phyloP scores from a whole-genome alignment of 2,329 filamentous ascomycete genomes.

The Trichoderma polysporum region DNA sequence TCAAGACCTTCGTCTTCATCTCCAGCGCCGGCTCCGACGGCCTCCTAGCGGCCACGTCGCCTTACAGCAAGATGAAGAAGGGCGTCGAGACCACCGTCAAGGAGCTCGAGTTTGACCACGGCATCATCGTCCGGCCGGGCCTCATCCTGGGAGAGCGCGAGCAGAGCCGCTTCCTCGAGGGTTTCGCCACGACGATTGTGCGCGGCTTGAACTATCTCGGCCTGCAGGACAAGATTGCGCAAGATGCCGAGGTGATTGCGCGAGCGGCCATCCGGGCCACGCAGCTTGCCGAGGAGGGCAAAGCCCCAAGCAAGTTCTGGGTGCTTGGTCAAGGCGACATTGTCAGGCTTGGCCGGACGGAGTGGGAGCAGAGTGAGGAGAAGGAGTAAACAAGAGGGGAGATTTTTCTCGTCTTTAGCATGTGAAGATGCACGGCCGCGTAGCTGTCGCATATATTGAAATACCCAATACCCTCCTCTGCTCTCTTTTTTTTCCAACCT shows the following conservation, averaged over 20 bases:
- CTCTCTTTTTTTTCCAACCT: not conserved
- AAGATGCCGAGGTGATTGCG: constrained; percentile 73
- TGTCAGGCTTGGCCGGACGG: constrained; percentile 62
- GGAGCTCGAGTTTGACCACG: constrained; percentile 71
- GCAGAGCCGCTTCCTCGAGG: constrained; percentile 59
- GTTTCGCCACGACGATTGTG: constrained; percentile 55
- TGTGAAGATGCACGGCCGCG: not conserved
- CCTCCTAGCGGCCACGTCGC: constrained; percentile 43
- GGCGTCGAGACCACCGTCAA: constrained; percentile 79
- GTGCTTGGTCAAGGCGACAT: constrained; percentile 61
- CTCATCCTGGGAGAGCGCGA: constrained; percentile 71
- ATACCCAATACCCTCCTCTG: not conserved
- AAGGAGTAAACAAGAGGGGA: not conserved
- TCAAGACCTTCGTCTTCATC: constrained; percentile 74
- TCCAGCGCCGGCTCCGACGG: constrained; percentile 55
- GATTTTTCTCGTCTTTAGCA: not conserved
- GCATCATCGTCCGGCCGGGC: constrained; percentile 72
- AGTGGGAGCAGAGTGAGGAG: constrained; percentile 42
- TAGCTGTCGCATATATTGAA: not conserved
- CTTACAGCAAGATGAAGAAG: constrained; percentile 72
- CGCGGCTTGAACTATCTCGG: constrained; percentile 55
- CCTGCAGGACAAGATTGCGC: constrained; percentile 65
- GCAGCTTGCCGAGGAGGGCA: constrained; percentile 57
- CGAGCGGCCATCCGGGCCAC: constrained; percentile 63
- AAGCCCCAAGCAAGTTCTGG: constrained; percentile 62